Conservation (phyloP, 306 rosid genomes). For the Cucurbita maxima region DNA sequence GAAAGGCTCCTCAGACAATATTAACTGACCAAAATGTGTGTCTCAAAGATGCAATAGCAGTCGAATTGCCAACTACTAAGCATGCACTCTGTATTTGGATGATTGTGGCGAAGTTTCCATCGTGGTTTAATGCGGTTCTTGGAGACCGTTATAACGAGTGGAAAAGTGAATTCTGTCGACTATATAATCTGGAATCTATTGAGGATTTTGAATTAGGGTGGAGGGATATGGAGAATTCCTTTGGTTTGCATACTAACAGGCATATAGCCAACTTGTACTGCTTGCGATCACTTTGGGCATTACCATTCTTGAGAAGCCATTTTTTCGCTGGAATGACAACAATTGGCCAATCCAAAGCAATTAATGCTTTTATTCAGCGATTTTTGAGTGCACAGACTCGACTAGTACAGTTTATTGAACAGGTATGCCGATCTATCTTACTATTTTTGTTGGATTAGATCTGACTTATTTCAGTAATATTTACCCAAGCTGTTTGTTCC, state of each 20-base stretch:
- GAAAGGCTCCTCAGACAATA: conserved; percentile 85
- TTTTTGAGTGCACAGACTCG: conserved; percentile 87
- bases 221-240: conserved; percentile 81
- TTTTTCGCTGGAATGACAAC: conserved; percentile 90
- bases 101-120: conserved; percentile 94
- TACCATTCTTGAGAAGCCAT: conserved; percentile 85
- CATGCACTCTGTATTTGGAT: conserved; percentile 95
- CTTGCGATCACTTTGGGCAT: conserved; percentile 68
- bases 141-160: conserved; percentile 95
- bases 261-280: conserved; percentile 68
- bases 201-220: conserved; percentile 85
- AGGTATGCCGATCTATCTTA: conserved; percentile 26
- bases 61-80: conserved; percentile 60
- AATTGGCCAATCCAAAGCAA: conserved; percentile 76
- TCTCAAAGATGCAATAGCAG: conserved; percentile 78
- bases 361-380: conserved; percentile 89
- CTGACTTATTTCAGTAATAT: not conserved
- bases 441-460: not conserved
- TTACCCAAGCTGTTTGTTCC: not conserved
- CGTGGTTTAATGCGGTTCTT: conserved; percentile 92
- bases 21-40: conserved; percentile 79
- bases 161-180: conserved; percentile 80
- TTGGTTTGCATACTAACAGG: conserved; percentile 75
- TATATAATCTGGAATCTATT: conserved; percentile 70
- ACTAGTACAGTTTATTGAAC: conserved; percentile 85